phyloP scores from a whole-genome alignment of 2,329 filamentous ascomycete genomes.

The Nothophoma quercina region DNA sequence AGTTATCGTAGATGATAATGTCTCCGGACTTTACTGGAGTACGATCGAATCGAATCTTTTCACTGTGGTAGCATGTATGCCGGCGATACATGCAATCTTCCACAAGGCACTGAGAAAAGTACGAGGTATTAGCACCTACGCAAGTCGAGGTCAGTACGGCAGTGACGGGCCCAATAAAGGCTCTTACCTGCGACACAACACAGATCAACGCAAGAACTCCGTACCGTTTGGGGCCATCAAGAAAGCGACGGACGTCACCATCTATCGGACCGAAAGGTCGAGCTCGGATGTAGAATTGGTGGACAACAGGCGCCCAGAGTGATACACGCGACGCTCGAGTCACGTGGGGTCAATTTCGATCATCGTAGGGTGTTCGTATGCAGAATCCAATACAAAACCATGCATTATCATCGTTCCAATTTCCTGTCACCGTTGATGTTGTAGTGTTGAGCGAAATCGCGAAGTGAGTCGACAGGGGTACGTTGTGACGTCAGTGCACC shows the following conservation, averaged over 20 bases:
- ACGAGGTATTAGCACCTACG: slow-evolving; percentile 22
- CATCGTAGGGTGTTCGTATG: too few relatives aligned
- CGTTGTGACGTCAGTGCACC: too few relatives aligned
- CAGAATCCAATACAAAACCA: too few relatives aligned
- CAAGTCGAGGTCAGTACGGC: slow-evolving; percentile 22
- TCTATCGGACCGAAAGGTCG: slow-evolving; percentile 26
- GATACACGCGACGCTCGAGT: too few relatives aligned
- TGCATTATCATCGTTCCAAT: too few relatives aligned
- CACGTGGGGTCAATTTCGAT: too few relatives aligned
- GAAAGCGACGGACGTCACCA: slow-evolving; percentile 32
- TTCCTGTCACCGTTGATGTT: too few relatives aligned
- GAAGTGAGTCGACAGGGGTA: too few relatives aligned
- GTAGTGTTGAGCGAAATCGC: too few relatives aligned
- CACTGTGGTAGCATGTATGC: slow-evolving; percentile 39
- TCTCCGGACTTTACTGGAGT: slow-evolving; percentile 36
- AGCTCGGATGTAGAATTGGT: slow-evolving; percentile 34
- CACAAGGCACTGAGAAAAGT: slow-evolving; percentile 22
- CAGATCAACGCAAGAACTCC: slow-evolving; percentile 20
- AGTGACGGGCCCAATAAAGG: slow-evolving; percentile 23
- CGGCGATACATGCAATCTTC: slow-evolving; percentile 32
- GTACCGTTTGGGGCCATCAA: slow-evolving; percentile 31
- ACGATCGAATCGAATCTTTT: slow-evolving; percentile 37
- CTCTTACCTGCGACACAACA: slow-evolving; percentile 26
- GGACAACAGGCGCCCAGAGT: neutral
- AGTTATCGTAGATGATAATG: slow-evolving; percentile 30